Base-by-base conservation (phyloP, 2,329 filamentous ascomycete genomes). In the Tolypocladium tropicale region DNA sequence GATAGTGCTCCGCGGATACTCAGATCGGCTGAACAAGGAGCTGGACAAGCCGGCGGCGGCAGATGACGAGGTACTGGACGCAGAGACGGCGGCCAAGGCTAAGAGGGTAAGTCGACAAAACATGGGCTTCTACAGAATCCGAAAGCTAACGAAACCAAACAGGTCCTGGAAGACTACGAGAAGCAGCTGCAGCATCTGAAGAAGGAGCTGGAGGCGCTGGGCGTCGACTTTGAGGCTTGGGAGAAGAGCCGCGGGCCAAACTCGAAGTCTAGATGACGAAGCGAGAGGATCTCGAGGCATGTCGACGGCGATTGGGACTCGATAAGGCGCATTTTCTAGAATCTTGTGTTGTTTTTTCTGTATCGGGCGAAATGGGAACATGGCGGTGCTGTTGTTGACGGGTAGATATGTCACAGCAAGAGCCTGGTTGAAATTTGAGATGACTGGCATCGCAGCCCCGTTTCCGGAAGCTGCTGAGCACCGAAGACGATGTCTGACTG, bases 101-200 rank as follows among this genome's bases (percentile, higher is more conserved):
- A 89, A 89, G 71, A 89, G 90, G 80, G 88, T 89, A 69, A 64
- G 79, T 68, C 41, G 3, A 48, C 7, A 18, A n/a, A 14, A 3
- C 9, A 2, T 12, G 46, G 4, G 33, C 2, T 7, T 10, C 30
- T 21, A 9, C 28, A 32, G 11, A 32, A 11, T 6, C 32, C 11
- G 41, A 21, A 30, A 23, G 57, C 60, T 64, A 54, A 68, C 60
- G 39, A 39, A 50, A 6, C 32, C 6, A 25, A 60, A n/a, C n/a
- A 90, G 87, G 86, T 93, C 51, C 72, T 93, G 63, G 85, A 88
- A 64, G 88, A 91, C 66, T 93, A 92, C 69, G 86, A 92, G 68
- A 88, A 85, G 68, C 89, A 93, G 74, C 77, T 94, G 36, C 77
- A 81, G 66, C 86, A 92, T 67, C 76, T 95, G 60, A 88, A 85